These are phyloP conservation scores for Brettanomyces custersianus DNA, from an alignment of 805 yeast species.

Conservation along the genomic window DNA sequence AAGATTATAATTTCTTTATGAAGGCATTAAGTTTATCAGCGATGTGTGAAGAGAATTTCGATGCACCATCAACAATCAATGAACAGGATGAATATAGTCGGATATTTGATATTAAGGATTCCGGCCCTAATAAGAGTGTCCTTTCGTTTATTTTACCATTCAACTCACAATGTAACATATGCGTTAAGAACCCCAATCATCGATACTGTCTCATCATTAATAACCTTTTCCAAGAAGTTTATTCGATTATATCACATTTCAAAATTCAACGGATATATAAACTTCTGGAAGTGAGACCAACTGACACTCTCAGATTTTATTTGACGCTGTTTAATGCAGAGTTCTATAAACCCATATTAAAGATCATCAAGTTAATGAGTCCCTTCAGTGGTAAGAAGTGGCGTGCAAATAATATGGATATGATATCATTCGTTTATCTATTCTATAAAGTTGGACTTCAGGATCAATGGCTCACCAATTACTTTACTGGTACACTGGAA, in stretches of 20 bases:
- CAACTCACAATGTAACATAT: conserved; percentile 16
- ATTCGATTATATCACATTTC: conserved; percentile 46
- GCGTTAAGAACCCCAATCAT: conserved; percentile 17
- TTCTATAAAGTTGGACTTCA: conserved; percentile 61
- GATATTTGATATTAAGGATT: conserved; percentile 12
- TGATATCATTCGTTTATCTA: conserved; percentile 78
- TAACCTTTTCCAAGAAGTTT: conserved; percentile 45
- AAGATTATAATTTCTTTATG: conserved; percentile 21
- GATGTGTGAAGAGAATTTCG: conserved; percentile 3
- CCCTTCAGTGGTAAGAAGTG: conserved; percentile 93
- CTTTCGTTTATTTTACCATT: conserved; percentile 21
- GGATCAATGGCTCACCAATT: conserved; percentile 89
- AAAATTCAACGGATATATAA: conserved; percentile 69
- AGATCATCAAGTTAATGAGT: conserved; percentile 66
- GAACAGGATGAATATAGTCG: conserved; percentile 10
- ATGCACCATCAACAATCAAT: conserved; percentile 5
- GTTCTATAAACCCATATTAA: conserved; percentile 61
- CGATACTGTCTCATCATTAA: conserved; percentile 39
- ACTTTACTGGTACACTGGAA: conserved; percentile 64
- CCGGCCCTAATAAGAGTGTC: conserved; percentile 8
- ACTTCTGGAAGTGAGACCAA: conserved; percentile 53
- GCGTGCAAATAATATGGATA: conserved; percentile 89
- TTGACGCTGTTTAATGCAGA: conserved; percentile 52
- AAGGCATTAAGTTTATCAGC: conserved; percentile 13
- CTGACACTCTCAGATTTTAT: conserved; percentile 49